phyloP scores from a whole-genome alignment of 257 asterid species.

The Gentiana dahurica region DNA sequence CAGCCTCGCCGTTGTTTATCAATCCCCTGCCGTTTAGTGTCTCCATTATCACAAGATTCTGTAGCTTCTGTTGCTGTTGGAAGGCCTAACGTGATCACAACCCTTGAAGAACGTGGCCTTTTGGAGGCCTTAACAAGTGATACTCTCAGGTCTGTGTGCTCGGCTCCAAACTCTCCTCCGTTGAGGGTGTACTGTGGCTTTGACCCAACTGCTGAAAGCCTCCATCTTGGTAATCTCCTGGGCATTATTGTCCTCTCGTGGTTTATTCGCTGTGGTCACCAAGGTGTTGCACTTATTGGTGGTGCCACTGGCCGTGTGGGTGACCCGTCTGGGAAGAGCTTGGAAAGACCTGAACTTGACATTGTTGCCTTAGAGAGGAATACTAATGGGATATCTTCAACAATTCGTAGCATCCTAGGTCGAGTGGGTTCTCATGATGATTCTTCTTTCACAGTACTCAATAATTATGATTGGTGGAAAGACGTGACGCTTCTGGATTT shows the following conservation, averaged over 20 bases:
- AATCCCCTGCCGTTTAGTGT: neutral
- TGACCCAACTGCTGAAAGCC: slow-evolving; percentile 93
- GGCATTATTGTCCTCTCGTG: slow-evolving; percentile 79
- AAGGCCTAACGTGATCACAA: slow-evolving; percentile 43
- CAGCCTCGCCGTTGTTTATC: neutral
- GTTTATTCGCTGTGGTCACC: slow-evolving; percentile 86
- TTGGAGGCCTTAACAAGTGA: slow-evolving; percentile 66
- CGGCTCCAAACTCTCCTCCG: slow-evolving; percentile 23
- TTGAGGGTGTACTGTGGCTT: slow-evolving; percentile 80
- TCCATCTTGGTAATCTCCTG: slow-evolving; percentile 83
- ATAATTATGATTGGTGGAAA: slow-evolving; percentile 97
- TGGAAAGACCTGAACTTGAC: slow-evolving; percentile 80
- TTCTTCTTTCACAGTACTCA: slow-evolving; percentile 30
- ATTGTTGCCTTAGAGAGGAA: slow-evolving; percentile 31
- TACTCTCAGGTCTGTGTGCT: slow-evolving; percentile 26
- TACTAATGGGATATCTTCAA: slow-evolving; percentile 35
- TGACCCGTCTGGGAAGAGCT: slow-evolving; percentile 82
- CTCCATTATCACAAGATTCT: slow-evolving; percentile 1
- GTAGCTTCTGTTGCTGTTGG: neutral
- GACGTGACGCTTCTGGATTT: slow-evolving; percentile 68
- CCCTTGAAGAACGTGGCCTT: slow-evolving; percentile 69
- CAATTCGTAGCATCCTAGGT: slow-evolving; percentile 32
- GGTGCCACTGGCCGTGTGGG: slow-evolving; percentile 97
- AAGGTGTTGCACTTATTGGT: slow-evolving; percentile 64
- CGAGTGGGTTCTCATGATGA: slow-evolving; percentile 9